Evolutionary conservation across 306 rosid genomes (phyloP), one percentile per base, ranked within the genome.

Genomic region (Benincasa hispida): DNA sequence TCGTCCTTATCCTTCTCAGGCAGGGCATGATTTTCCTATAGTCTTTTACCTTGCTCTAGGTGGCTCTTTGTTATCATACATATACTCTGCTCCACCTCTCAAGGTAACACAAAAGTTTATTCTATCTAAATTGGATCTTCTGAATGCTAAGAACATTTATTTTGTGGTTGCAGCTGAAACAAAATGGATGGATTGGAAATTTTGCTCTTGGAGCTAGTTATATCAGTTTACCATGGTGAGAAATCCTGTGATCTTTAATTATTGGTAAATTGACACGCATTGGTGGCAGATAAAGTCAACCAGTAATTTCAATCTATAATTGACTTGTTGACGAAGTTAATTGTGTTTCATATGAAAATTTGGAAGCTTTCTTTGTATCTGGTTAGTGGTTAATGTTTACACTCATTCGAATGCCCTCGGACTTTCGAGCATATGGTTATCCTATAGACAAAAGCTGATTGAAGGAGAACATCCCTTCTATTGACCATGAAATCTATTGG

Each of bases 111-210:
- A 37, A 28, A 50, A 13, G 41, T 72, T 79, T 57, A 13, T 15
- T 35, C 57, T 14, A 5, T 78, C 72, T 51, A 3, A 50, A 54
- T 5, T 42, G 24, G 57, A 45, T 68, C 42, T 78, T 51, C 81
- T 18, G 42, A 30, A 66, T 34, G 54, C 45, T 89, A 84, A 86
- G 57, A 8, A 60, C 74, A 53, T 32, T 85, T 78, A 53, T n/a
- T 74, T 72, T 76, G 39, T 55, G 73, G 80, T 81, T 85, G 83
- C 88, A 95, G 99, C 86, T 95, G 68, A 95, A 95, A 83, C 99
- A 92, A 90, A 92, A 95, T 78, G 99, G 99, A 85, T 95, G 99
- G 99, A 89, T 95, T 54, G 98, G 99, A 75, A 95, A 95, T 86
- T 90, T 92, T 77, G 97, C 99, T 81, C 91, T 95, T 70, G 99